Evolutionary conservation across 805 yeast species (phyloP).

Genomic region (Nakazawaea molendinolei): DNA sequence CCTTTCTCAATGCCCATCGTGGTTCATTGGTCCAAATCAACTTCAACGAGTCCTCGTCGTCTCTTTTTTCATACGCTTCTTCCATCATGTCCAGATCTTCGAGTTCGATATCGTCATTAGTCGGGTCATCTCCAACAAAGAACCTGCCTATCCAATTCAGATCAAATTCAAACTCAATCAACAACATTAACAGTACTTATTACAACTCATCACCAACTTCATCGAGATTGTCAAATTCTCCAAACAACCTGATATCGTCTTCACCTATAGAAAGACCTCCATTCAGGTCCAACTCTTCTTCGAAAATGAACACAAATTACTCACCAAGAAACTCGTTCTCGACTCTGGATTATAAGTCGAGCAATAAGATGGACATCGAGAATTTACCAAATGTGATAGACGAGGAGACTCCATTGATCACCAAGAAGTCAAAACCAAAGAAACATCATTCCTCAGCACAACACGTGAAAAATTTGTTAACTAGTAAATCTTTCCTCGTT

Average conservation of each 20-base stretch:
- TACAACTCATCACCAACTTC: conserved; percentile 10
- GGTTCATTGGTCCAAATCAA: conserved; percentile 28
- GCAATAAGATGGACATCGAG: too few species aligned
- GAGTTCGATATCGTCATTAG: conserved; percentile 12
- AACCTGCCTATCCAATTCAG: conserved; percentile 1
- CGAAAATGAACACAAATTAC: too few species aligned
- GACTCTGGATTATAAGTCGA: too few species aligned
- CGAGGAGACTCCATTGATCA: conserved; percentile 9
- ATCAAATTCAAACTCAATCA: background rate
- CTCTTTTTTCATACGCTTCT: conserved; percentile 23
- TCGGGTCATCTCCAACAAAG: background rate
- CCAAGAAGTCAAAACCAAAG: background rate
- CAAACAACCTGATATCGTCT: conserved; percentile 3
- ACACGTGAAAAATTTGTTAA: conserved; percentile 21
- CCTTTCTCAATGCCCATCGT: conserved; percentile 24
- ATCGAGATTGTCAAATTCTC: conserved; percentile 4
- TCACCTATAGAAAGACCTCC: conserved; percentile 6
- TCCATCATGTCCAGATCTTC: conserved; percentile 21
- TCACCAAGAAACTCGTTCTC: conserved; percentile 9
- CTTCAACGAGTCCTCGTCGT: conserved; percentile 19
- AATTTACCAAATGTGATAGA: too few species aligned
- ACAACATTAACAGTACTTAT: conserved; percentile 8
- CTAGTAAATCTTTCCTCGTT: conserved; percentile 34
- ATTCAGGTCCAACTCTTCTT: too few species aligned
- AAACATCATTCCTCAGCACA: conserved; percentile 15